Conservation (phyloP, 2,329 filamentous ascomycete genomes). For the Parasarocladium wereldwijsianum region DNA sequence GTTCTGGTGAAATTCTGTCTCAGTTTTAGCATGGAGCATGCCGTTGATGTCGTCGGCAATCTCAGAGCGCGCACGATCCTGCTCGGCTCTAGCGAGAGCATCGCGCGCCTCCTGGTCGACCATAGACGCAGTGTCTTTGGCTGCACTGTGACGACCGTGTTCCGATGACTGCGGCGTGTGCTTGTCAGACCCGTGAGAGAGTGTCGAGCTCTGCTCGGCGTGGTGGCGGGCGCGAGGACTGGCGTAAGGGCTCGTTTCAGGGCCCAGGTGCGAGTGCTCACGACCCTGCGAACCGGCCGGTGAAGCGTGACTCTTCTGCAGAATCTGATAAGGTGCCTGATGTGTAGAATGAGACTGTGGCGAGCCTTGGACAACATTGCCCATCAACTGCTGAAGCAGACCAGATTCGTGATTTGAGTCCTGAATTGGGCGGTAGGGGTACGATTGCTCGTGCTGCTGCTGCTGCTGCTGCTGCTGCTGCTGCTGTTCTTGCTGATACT, state of each 20-base stretch:
- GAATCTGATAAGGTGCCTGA: conserved; percentile 28
- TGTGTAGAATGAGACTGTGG: conserved; percentile 20
- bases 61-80: conserved; percentile 31
- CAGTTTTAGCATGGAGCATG: conserved; percentile 34
- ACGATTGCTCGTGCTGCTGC: conserved; percentile 7
- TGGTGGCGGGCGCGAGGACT: conserved; percentile 28
- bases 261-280: conserved; percentile 24
- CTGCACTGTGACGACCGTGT: conserved; percentile 19
- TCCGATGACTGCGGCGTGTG: conserved; percentile 17
- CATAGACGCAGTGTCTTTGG: conserved; percentile 47
- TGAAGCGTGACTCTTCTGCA: conserved; percentile 32
- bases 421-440: conserved; percentile 14
- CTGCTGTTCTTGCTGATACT: conserved; percentile 4
- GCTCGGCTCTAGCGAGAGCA: conserved; percentile 42
- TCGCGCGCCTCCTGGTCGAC: conserved; percentile 44
- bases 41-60: conserved; percentile 33
- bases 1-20: conserved; percentile 37
- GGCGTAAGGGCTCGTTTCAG: conserved; percentile 26
- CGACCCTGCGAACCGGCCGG: conserved; percentile 21
- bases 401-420: conserved; percentile 21
- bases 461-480: conserved; percentile 7
- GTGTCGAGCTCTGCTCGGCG: conserved; percentile 17
- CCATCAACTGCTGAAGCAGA: conserved; percentile 23
- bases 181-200: conserved; percentile 10
- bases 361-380: conserved; percentile 13